A percentile compares a stretch with the other conserved stretches of the same genome.
Evolutionary conservation across 2,329 filamentous ascomycete species (phyloP).

Genomic region (Exophiala calicioides): DNA sequence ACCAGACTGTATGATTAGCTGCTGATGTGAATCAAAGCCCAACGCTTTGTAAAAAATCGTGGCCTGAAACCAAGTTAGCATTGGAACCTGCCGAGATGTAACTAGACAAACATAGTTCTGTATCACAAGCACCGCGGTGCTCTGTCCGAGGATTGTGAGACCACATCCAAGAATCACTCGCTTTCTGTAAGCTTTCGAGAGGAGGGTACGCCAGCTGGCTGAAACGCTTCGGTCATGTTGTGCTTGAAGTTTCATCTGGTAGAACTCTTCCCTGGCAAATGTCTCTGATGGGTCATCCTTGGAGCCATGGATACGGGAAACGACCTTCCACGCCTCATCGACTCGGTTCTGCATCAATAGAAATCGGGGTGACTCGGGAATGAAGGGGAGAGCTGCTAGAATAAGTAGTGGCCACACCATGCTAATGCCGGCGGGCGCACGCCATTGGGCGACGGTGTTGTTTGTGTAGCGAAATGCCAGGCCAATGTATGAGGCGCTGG

Average conservation of each 20-base stretch:
- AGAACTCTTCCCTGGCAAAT: conserved; percentile 43
- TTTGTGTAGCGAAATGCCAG: conserved; percentile 12
- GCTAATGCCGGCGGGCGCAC: conserved; percentile 9
- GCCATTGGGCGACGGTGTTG: conserved; percentile 29
- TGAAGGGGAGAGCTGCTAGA: conserved; percentile 50
- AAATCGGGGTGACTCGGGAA: conserved; percentile 42
- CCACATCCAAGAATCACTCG: background rate
- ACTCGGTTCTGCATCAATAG: conserved; percentile 43
- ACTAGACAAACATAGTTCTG: conserved; percentile 2
- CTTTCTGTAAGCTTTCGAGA: background rate
- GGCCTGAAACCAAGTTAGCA: no score
- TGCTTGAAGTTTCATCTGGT: conserved; percentile 46
- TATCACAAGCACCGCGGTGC: background rate
- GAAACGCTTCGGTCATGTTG: conserved; percentile 36
- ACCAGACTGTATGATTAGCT: background rate
- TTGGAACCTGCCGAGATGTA: background rate
- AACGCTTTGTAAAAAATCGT: background rate
- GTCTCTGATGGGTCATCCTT: conserved; percentile 40
- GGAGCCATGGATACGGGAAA: conserved; percentile 46
- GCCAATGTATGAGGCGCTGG: conserved; percentile 16
- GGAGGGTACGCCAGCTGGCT: background rate
- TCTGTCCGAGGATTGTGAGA: background rate
- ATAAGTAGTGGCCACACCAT: conserved; percentile 40
- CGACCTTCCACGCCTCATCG: conserved; percentile 44
- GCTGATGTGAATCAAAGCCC: background rate